Conservation (phyloP, 2,329 filamentous ascomycete species). For the Monosporascus sp. region DNA sequence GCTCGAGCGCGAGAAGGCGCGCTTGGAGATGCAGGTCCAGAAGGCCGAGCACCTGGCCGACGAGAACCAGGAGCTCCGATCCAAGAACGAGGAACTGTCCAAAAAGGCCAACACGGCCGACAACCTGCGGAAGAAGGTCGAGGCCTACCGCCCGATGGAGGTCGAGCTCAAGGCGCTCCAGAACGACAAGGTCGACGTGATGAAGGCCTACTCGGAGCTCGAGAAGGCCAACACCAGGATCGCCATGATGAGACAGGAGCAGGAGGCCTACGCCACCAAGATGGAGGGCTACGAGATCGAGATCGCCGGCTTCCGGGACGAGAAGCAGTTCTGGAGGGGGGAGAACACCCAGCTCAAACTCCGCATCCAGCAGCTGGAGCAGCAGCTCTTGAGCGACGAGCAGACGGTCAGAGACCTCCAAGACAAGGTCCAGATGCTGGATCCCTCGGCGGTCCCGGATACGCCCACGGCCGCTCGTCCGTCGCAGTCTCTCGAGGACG, state of each 20-base stretch:
- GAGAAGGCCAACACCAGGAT: constrained; percentile 27
- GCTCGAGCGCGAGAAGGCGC: constrained; percentile 23
- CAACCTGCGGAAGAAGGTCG: constrained; percentile 57
- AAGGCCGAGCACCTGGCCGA: constrained; percentile 50
- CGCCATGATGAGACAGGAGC: constrained; percentile 28
- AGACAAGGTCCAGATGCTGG: constrained; percentile 44
- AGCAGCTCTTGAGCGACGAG: constrained; percentile 35
- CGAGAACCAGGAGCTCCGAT: constrained; percentile 53
- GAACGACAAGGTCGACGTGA: constrained; percentile 48
- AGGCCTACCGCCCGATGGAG: constrained; percentile 49
- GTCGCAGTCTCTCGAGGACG: constrained; percentile 45
- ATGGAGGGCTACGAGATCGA: constrained; percentile 31
- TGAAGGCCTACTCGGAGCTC: constrained; percentile 34
- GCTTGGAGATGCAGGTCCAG: constrained; percentile 42
- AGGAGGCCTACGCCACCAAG: constrained; percentile 25
- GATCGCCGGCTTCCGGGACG: constrained; percentile 36
- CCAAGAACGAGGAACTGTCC: constrained; percentile 51
- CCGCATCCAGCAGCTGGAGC: constrained; percentile 27
- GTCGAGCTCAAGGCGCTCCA: constrained; percentile 51
- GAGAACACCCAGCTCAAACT: constrained; percentile 40
- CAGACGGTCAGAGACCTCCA: constrained; percentile 53
- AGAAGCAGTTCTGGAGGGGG: constrained; percentile 33
- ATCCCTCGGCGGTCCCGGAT: constrained; percentile 20
- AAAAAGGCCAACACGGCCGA: constrained; percentile 60
- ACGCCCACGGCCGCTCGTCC: constrained; percentile 31